phyloP scores from a whole-genome alignment of 2,329 filamentous ascomycete species.

The Cladosporium sphaerospermum region DNA sequence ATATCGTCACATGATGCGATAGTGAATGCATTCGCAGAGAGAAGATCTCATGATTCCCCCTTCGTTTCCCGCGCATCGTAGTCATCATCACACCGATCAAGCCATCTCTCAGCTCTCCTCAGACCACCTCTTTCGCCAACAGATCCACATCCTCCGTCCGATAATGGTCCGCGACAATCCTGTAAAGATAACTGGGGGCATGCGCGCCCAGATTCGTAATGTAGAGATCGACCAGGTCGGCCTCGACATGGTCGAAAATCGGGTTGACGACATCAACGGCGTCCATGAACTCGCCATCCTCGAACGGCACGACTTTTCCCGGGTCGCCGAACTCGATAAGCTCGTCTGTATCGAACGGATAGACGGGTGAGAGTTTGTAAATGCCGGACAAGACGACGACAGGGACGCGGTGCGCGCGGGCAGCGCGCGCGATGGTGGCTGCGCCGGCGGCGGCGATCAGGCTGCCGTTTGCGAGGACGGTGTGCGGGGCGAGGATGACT shows the following conservation, averaged over 20 bases:
- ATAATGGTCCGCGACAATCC: conserved; percentile 70
- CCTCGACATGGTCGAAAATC: conserved; percentile 73
- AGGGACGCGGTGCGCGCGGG: conserved; percentile 71
- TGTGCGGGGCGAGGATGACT: conserved; percentile 82
- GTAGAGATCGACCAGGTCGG: conserved; percentile 70
- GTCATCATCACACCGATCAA: too few species aligned
- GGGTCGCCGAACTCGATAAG: conserved; percentile 84
- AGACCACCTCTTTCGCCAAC: neutral
- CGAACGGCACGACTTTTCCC: conserved; percentile 67
- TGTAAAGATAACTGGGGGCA: conserved; percentile 65
- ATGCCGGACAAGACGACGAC: conserved; percentile 87
- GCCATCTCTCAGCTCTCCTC: neutral
- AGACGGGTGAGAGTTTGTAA: conserved; percentile 89
- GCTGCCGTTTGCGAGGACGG: conserved; percentile 78
- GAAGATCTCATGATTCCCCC: too few species aligned
- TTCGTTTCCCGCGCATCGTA: too few species aligned
- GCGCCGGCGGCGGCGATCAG: conserved; percentile 81
- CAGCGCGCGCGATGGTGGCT: conserved; percentile 74
- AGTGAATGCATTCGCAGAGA: too few species aligned
- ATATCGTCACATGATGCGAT: too few species aligned
- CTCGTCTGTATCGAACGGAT: conserved; percentile 73
- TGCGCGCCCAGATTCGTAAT: conserved; percentile 77
- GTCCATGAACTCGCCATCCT: conserved; percentile 72
- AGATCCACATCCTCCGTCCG: conserved; percentile 63
- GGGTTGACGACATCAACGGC: conserved; percentile 73